Base-by-base conservation (phyloP, 106 monocot species). In the Ottelia alismoides region DNA sequence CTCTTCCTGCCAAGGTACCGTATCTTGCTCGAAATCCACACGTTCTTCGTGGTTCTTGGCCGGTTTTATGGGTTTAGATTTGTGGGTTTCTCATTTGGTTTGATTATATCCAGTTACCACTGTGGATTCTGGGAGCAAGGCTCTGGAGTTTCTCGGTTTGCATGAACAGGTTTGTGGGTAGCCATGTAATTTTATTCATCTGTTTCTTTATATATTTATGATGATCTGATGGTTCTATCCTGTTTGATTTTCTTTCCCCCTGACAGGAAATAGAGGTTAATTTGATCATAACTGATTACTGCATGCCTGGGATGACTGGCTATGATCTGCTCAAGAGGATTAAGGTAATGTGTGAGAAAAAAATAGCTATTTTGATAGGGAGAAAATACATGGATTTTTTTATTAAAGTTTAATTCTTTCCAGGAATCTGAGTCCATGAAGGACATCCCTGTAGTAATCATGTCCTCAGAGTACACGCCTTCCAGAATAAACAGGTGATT, bases 231-330 rank as follows among this genome's bases (percentile, higher is more conserved):
- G n/a, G n/a, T n/a, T n/a, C n/a, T n/a, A n/a, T n/a, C n/a, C n/a
- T n/a, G n/a, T n/a, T n/a, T n/a, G n/a, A n/a, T n/a, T n/a, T n/a
- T n/a, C n/a, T n/a, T n/a, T n/a, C n/a, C n/a, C n/a, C n/a, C n/a
- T n/a, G n/a, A n/a, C 64, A 88, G 88, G 83, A 83, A 12, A 78
- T 70, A 27, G 83, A 52, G 43, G 88, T 83, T 60, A 88, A 79
- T 53, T 55, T 83, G 76, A 73, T 88, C 20, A 88, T 88, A 27
- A 83, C 88, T 35, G 88, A 87, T 54, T 83, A 88, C 61, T 83
- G 88, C 60, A 83, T 88, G 83, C 83, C 83, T 59, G 93, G 80
- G 12, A 88, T 93, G 93, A 93, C 73, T 53, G 93, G 93, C 17
- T 93, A 84, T 68, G 93, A 93, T 65, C 73, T 93, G 30, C 62